These are phyloP conservation scores for Neonectria sp. DNA, from an alignment of 2,329 filamentous ascomycete genomes.

Conservation along the genomic window DNA sequence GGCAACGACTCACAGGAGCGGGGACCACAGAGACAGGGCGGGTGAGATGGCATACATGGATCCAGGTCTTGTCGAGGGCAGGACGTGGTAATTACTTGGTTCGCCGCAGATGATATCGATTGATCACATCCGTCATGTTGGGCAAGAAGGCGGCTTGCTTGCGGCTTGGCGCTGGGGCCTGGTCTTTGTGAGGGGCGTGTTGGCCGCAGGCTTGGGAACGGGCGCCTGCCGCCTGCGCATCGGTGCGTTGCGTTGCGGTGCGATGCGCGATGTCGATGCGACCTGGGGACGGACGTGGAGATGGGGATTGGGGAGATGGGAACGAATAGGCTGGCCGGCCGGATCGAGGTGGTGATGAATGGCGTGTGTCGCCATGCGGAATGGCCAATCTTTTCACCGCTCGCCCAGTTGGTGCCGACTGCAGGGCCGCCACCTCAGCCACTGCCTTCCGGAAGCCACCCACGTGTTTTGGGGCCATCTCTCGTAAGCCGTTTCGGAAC, in stretches of 20 bases:
- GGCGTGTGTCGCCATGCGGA: constrained; percentile 25
- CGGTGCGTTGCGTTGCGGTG: constrained; percentile 15
- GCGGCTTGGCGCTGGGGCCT: constrained; percentile 15
- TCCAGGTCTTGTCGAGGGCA: constrained; percentile 11
- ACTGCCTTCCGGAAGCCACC: constrained; percentile 47
- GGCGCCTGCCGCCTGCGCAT: constrained; percentile 13
- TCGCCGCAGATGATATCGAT: constrained; percentile 26
- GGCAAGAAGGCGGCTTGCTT: constrained; percentile 17
- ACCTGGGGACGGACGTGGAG: not conserved
- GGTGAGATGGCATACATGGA: constrained; percentile 9
- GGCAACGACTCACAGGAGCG: constrained; percentile 17
- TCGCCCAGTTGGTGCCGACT: constrained; percentile 18
- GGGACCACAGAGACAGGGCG: constrained; percentile 13
- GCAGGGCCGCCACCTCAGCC: constrained; percentile 23
- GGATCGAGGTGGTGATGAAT: constrained; percentile 36
- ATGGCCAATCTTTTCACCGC: constrained; percentile 47
- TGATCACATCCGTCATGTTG: constrained; percentile 28
- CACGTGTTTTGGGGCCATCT: constrained; percentile 46
- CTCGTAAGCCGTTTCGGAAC: constrained; percentile 39
- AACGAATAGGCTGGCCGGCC: constrained; percentile 26
- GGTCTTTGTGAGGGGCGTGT: constrained; percentile 16
- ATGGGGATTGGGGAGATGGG: constrained; percentile 6
- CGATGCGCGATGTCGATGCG: constrained; percentile 27
- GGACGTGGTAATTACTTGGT: not conserved
- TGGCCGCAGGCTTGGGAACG: constrained; percentile 1